phyloP scores from a whole-genome alignment of 163 green algal species.

The Dunaliella salina region DNA sequence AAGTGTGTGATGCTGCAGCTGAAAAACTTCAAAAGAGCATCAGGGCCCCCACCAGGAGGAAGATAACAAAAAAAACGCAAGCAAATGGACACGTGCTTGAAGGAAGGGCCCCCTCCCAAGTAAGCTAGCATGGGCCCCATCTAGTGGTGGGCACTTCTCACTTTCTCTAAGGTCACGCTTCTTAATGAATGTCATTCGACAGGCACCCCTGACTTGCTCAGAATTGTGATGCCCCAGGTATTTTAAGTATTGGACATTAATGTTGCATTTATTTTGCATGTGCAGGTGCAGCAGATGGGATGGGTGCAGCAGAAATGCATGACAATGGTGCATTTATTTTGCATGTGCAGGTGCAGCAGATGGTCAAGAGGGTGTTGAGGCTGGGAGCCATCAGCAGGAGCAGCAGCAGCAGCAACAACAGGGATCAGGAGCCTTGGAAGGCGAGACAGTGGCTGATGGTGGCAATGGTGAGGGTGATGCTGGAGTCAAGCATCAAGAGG shows the following conservation, averaged over 20 bases:
- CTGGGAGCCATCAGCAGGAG: too few species aligned
- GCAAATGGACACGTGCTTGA: too few species aligned
- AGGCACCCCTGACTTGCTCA: neutral
- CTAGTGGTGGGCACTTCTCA: too few species aligned
- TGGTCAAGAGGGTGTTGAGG: neutral
- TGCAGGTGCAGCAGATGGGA: neutral
- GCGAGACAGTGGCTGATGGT: neutral
- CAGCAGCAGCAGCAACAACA: too few species aligned
- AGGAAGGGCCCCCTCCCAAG: too few species aligned
- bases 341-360: neutral
- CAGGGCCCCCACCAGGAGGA: too few species aligned
- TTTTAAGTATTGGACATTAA: neutral
- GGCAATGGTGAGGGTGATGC: neutral
- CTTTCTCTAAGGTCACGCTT: too few species aligned
- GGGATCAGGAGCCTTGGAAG: neutral
- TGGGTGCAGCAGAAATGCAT: neutral
- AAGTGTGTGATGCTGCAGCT: too few species aligned
- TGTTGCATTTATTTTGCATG: neutral
- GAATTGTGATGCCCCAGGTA: neutral
- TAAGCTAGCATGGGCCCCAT: too few species aligned
- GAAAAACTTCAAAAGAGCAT: too few species aligned
- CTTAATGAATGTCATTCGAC: neutral
- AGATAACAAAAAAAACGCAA: too few species aligned
- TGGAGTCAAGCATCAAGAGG: neutral
- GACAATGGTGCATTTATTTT: neutral